Percentiles rank a stretch among this genome's conserved stretches.
phyloP scores from a whole-genome alignment of 352 stramenopile species.

The Thraustotheca clavata region DNA sequence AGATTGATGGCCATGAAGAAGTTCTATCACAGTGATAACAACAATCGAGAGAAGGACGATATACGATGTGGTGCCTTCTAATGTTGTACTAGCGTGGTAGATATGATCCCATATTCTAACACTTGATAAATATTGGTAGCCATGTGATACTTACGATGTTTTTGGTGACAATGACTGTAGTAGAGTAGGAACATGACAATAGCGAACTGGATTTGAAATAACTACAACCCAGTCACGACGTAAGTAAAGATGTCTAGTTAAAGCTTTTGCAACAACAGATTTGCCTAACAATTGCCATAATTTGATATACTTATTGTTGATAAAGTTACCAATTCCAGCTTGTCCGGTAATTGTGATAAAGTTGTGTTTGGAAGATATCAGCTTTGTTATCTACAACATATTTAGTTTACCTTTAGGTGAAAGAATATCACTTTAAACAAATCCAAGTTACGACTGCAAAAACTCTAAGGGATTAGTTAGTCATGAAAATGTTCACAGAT shows the following conservation, averaged over 20 bases:
- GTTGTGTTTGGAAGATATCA: not conserved
- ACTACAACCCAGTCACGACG: not conserved
- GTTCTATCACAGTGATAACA: not conserved
- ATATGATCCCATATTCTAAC: not conserved
- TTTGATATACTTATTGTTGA: too few relatives aligned
- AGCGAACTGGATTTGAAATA: not conserved
- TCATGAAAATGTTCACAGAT: not conserved
- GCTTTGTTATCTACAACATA: constrained; percentile 1
- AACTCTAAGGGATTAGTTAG: not conserved
- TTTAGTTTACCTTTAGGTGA: not conserved
- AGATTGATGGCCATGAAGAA: constrained; percentile 5
- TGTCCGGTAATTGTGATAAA: constrained; percentile 4
- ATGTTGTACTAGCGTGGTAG: not conserved
- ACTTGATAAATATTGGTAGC: not conserved
- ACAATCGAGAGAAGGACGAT: not conserved
- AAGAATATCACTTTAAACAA: not conserved
- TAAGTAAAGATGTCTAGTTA: not conserved
- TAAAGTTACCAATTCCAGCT: not conserved
- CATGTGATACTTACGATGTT: not conserved
- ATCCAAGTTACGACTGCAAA: not conserved
- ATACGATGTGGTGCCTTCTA: not conserved
- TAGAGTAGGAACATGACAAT: not conserved
- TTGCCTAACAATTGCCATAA: not conserved
- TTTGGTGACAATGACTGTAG: not conserved
- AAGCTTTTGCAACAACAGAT: not conserved